A percentile compares a stretch with the other conserved stretches of the same genome.
phyloP scores from a whole-genome alignment of 257 asterid genomes.

The Craterostigma plantagineum region DNA sequence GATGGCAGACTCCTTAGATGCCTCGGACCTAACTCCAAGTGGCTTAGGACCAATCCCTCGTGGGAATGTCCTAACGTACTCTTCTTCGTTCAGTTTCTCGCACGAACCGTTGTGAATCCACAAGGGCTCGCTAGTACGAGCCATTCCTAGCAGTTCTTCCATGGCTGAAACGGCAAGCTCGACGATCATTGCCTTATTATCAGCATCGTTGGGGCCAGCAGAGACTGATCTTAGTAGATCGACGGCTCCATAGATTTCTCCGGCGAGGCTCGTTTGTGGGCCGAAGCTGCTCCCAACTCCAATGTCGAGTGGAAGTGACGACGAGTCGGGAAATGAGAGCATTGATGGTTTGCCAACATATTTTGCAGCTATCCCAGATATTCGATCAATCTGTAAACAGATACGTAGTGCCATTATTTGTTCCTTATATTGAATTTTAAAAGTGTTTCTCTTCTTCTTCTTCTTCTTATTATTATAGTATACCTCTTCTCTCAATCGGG shows the following conservation, averaged over 20 bases:
- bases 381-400: constrained; percentile 2
- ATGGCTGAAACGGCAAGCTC: constrained; percentile 6
- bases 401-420: too few species aligned
- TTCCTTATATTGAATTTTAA: too few species aligned
- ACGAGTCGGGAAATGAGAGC: not conserved
- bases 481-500: constrained; percentile 3
- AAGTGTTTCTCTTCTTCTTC: too few species aligned
- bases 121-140: constrained; percentile 1
- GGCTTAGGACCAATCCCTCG: constrained; percentile 4
- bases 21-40: not conserved
- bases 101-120: not conserved
- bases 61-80: constrained; percentile 1
- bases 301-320: not conserved
- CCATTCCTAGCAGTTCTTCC: constrained; percentile 4
- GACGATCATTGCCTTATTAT: constrained; percentile 2
- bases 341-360: constrained; percentile 1
- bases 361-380: constrained; percentile 3
- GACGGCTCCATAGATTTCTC: constrained; percentile 1
- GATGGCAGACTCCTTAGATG: not conserved
- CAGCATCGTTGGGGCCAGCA: not conserved
- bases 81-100: not conserved
- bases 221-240: constrained; percentile 2
- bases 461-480: not conserved
- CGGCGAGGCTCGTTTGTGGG: constrained; percentile 1
- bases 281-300: not conserved